Conservation (phyloP, 768 basidiomycete species). For the Podaxis sp. region DNA sequence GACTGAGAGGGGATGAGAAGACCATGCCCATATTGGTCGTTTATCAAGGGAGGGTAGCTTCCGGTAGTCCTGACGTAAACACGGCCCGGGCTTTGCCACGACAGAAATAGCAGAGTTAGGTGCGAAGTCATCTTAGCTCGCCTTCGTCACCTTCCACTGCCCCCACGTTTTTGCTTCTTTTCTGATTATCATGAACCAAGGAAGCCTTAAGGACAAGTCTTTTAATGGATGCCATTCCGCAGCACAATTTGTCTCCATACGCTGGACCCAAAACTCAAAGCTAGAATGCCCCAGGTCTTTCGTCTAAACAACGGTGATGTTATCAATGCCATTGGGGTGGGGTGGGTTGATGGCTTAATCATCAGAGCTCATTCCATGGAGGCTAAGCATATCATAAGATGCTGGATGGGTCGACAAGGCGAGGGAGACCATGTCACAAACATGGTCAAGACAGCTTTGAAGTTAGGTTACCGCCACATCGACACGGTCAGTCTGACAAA, state of each 20-base stretch:
- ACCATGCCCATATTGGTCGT: background rate
- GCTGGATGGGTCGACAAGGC: constrained; percentile 32
- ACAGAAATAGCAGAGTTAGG: background rate
- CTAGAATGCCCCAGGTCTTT: constrained; percentile 8
- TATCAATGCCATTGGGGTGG: constrained; percentile 28
- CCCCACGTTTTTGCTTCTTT: background rate
- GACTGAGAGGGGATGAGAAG: background rate
- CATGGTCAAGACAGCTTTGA: constrained; percentile 24
- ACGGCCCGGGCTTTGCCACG: background rate
- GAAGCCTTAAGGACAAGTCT: background rate
- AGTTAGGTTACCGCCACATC: constrained; percentile 34
- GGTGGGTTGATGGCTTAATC: constrained; percentile 20
- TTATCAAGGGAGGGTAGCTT: background rate
- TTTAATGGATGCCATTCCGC: background rate
- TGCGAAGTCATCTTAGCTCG: background rate
- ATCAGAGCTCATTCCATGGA: background rate
- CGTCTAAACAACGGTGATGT: constrained; percentile 25
- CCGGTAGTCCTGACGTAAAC: background rate
- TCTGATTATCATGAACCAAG: background rate
- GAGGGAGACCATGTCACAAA: constrained; percentile 25
- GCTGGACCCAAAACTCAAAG: background rate
- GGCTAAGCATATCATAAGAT: constrained; percentile 19
- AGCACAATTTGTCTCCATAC: background rate
- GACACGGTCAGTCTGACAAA: constrained; percentile 27
- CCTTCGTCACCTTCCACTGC: background rate